A percentile compares a stretch with the other conserved stretches of the same genome.
Evolutionary conservation across 1,284 basidiomycete genomes (phyloP).

Genomic region (Ceratobasidium sp.): DNA sequence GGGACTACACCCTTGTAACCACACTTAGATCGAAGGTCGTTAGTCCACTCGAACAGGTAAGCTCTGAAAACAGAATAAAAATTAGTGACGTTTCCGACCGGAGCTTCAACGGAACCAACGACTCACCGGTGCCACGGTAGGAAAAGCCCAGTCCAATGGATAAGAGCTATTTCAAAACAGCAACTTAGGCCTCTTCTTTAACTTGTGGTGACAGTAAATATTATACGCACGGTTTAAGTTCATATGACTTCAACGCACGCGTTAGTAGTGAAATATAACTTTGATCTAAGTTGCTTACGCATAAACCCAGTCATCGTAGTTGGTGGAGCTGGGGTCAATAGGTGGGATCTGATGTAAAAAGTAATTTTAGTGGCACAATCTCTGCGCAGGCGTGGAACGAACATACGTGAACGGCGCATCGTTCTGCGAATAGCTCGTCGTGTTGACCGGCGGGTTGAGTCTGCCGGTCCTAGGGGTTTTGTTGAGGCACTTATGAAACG

Average conservation of each 20-base stretch:
- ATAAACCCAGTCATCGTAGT: slow-evolving; percentile 12
- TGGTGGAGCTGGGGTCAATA: neutral
- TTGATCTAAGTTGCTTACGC: neutral
- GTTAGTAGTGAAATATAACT: neutral
- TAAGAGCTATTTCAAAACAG: neutral
- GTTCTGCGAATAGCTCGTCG: neutral
- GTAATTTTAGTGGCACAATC: neutral
- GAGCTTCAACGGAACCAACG: neutral
- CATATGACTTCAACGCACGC: neutral
- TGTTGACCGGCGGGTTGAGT: slow-evolving; percentile 1
- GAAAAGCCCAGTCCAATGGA: slow-evolving; percentile 1
- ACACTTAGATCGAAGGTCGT: slow-evolving; percentile 1
- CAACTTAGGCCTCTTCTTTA: neutral
- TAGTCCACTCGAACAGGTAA: slow-evolving; percentile 18
- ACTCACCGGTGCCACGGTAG: slow-evolving; percentile 11
- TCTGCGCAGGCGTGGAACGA: neutral
- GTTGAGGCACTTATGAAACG: slow-evolving; percentile 1
- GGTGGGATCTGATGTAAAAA: neutral
- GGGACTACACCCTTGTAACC: slow-evolving; percentile 11
- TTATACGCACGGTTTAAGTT: neutral
- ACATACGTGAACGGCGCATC: neutral
- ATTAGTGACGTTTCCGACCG: neutral
- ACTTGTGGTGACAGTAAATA: neutral
- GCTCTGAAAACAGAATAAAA: neutral
- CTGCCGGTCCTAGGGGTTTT: slow-evolving; percentile 11